A percentile compares a stretch with the other conserved stretches of the same genome.
Evolutionary conservation across 2,329 filamentous ascomycete species (phyloP).

Genomic region (Parascedosporium putredinis): DNA sequence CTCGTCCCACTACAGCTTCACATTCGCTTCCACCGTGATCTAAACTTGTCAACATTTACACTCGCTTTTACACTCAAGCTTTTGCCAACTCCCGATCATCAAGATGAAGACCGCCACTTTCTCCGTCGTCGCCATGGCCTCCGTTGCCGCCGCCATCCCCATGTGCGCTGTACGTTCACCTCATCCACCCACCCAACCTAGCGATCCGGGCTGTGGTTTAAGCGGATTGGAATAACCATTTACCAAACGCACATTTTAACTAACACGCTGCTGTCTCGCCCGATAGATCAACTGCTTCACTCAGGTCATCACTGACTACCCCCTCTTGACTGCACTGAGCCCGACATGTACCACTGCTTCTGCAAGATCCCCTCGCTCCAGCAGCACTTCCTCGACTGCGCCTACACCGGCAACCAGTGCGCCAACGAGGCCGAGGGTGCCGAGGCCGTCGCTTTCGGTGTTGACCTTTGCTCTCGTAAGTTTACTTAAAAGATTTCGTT

Average conservation of each 20-base stretch:
- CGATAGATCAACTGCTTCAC: slow-evolving; percentile 17
- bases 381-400: slow-evolving; percentile 16
- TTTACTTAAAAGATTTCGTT: neutral
- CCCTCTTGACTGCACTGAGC: slow-evolving; percentile 19
- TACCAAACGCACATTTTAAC: no score
- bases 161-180: slow-evolving; percentile 11
- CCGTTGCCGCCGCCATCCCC: slow-evolving; percentile 10
- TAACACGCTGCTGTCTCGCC: neutral
- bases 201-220: no score
- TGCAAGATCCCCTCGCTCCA: slow-evolving; percentile 17
- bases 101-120: slow-evolving; percentile 9
- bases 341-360: slow-evolving; percentile 22
- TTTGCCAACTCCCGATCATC: slow-evolving; percentile 1
- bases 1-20: neutral
- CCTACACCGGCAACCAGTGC: slow-evolving; percentile 11
- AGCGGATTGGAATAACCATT: no score
- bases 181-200: no score
- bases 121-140: slow-evolving; percentile 10
- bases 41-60: neutral
- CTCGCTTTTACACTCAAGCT: neutral
- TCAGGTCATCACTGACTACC: slow-evolving; percentile 17
- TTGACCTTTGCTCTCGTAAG: slow-evolving; percentile 21
- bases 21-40: neutral
- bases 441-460: slow-evolving; percentile 15
- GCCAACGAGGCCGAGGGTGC: slow-evolving; percentile 7